Conservation (phyloP, 1,284 basidiomycete genomes). For the Neolentinus lepideus region DNA sequence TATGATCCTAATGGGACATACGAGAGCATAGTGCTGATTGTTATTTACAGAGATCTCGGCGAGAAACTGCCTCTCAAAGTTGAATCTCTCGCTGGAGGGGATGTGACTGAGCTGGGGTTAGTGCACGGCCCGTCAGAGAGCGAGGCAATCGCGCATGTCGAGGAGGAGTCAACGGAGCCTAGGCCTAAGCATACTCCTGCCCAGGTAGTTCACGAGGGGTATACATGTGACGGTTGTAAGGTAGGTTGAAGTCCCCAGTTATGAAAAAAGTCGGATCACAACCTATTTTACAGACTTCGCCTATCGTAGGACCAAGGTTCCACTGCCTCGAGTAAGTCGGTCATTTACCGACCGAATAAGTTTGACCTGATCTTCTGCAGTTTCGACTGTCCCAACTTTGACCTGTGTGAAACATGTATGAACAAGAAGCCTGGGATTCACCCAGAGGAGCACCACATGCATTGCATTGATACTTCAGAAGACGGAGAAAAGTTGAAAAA, state of each 20-base stretch:
- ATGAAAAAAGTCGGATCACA: background rate
- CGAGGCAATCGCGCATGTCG: background rate
- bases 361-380: background rate
- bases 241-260: background rate
- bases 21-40: background rate
- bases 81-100: constrained; percentile 26
- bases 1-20: background rate
- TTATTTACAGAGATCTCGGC: constrained; percentile 15
- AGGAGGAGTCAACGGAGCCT: background rate
- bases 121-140: background rate
- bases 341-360: background rate
- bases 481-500: background rate
- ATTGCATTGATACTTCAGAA: background rate
- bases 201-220: background rate
- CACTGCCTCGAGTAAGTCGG: constrained; percentile 2
- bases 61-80: constrained; percentile 25
- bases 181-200: background rate
- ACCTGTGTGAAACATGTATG: constrained; percentile 1
- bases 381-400: background rate
- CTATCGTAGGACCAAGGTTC: background rate
- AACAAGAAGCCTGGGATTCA: background rate
- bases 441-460: background rate
- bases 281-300: background rate
- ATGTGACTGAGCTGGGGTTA: constrained; percentile 26
- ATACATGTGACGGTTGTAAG: background rate